These are phyloP conservation scores for Penicillium turbatum DNA, from an alignment of 495 filamentous ascomycete genomes.

Conservation along the genomic window DNA sequence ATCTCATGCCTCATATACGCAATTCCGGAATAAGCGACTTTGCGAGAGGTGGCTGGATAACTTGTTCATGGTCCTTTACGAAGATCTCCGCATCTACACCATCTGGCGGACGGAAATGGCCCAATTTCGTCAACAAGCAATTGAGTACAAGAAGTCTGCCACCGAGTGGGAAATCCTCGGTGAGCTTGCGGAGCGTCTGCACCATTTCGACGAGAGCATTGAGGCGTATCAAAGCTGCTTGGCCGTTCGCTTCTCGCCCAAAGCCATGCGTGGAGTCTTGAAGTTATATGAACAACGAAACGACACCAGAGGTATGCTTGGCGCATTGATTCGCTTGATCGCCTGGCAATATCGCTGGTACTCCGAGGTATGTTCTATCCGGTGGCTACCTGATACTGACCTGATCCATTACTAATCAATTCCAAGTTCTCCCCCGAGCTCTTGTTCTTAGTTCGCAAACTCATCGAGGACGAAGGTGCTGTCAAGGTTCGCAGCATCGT, in stretches of 20 bases:
- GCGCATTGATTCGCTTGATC: conserved; percentile 77
- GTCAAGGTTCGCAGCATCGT: conserved; percentile 97
- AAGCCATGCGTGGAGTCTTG: conserved; percentile 81
- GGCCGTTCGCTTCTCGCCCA: conserved; percentile 77
- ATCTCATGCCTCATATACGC: conserved; percentile 51
- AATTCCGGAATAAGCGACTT: conserved; percentile 91
- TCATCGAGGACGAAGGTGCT: conserved; percentile 96
- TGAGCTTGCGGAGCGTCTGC: conserved; percentile 84
- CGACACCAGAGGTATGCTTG: conserved; percentile 70
- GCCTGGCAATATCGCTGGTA: conserved; percentile 99
- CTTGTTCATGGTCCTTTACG: conserved; percentile 98
- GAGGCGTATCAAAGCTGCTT: conserved; percentile 89
- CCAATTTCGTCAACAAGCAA: conserved; percentile 80
- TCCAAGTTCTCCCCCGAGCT: conserved; percentile 84
- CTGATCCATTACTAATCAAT: background rate
- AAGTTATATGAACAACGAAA: conserved; percentile 68
- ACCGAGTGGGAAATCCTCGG: conserved; percentile 99
- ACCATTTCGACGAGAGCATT: conserved; percentile 81
- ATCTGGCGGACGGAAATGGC: conserved; percentile 99
- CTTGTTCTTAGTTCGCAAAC: conserved; percentile 75
- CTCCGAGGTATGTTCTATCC: conserved; percentile 61
- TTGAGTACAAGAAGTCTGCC: conserved; percentile 90
- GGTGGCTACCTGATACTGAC: background rate
- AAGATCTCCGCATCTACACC: conserved; percentile 95
- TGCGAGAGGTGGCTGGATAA: conserved; percentile 98